Percentiles rank a stretch among this genome's conserved stretches.
These are phyloP conservation scores for Dianthus caryophyllus DNA, from an alignment of 148 eudicot species.

Conservation along the genomic window DNA sequence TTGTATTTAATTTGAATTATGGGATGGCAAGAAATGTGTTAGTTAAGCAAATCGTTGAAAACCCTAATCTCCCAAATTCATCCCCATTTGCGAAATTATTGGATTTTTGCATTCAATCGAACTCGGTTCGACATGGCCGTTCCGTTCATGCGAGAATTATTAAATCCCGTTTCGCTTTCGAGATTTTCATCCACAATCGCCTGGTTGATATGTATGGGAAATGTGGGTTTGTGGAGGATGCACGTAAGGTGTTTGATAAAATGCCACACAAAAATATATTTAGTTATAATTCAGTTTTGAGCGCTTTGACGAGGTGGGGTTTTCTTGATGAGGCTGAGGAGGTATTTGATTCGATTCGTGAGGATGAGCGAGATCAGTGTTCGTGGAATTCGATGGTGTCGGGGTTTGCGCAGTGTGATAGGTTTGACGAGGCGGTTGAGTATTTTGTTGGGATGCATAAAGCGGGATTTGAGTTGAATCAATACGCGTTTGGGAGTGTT, in stretches of 20 bases:
- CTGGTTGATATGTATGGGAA: slow-evolving; percentile 64
- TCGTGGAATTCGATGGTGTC: slow-evolving; percentile 85
- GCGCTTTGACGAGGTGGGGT: slow-evolving; percentile 40
- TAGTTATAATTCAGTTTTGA: slow-evolving; percentile 54
- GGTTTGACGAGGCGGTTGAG: slow-evolving; percentile 47
- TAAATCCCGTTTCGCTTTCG: slow-evolving; percentile 50
- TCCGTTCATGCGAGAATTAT: slow-evolving; percentile 53
- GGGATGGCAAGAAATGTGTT: slow-evolving; percentile 63
- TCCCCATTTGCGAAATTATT: slow-evolving; percentile 64
- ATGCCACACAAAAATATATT: slow-evolving; percentile 61
- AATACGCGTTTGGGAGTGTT: slow-evolving; percentile 71
- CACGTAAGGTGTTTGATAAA: slow-evolving; percentile 60
- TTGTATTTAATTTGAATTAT: slow-evolving; percentile 18
- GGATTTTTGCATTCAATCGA: slow-evolving; percentile 53
- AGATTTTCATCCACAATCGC: slow-evolving; percentile 71
- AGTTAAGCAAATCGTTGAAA: slow-evolving; percentile 29
- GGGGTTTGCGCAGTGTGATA: slow-evolving; percentile 62
- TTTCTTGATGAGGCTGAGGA: slow-evolving; percentile 46
- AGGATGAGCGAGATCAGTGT: slow-evolving; percentile 73
- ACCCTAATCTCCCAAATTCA: slow-evolving; percentile 38
- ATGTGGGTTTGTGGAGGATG: slow-evolving; percentile 44
- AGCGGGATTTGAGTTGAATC: slow-evolving; percentile 51
- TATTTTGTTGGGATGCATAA: slow-evolving; percentile 58
- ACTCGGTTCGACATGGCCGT: slow-evolving; percentile 37
- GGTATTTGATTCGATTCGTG: slow-evolving; percentile 45